Conservation (phyloP, 2,329 filamentous ascomycete genomes). For the Botrytis paeoniae region DNA sequence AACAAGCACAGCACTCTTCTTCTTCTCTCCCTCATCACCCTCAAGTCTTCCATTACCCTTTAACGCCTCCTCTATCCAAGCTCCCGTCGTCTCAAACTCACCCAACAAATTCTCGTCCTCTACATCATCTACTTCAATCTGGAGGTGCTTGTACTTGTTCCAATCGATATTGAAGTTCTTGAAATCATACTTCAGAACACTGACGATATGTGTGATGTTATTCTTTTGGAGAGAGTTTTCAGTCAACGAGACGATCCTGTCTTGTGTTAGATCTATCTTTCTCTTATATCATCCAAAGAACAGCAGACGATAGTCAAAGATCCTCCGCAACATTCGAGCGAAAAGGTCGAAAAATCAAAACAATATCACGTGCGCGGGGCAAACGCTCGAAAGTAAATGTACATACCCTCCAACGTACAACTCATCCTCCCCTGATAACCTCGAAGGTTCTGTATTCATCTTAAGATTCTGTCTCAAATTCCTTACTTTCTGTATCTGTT, state of each 20-base stretch:
- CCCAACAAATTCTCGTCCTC: constrained; percentile 84
- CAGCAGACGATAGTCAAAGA: neutral
- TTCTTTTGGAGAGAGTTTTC: constrained; percentile 66
- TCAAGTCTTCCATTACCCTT: constrained; percentile 46
- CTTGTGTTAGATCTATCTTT: constrained; percentile 19
- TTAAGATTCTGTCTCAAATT: constrained; percentile 10
- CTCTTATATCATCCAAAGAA: neutral
- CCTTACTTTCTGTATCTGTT: constrained; percentile 5
- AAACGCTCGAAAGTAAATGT: constrained; percentile 14
- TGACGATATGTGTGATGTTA: constrained; percentile 88
- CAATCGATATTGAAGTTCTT: constrained; percentile 47
- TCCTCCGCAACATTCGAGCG: neutral
- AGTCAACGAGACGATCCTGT: constrained; percentile 72
- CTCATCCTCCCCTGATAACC: constrained; percentile 65
- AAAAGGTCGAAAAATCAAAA: constrained; percentile 39
- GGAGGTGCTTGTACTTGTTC: constrained; percentile 66
- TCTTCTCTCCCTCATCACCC: constrained; percentile 50
- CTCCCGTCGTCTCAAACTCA: constrained; percentile 73
- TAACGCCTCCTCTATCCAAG: constrained; percentile 79
- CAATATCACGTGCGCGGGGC: constrained; percentile 29
- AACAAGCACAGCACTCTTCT: constrained; percentile 60
- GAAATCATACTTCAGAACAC: constrained; percentile 66
- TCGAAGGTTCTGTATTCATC: constrained; percentile 56
- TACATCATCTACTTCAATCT: constrained; percentile 85
- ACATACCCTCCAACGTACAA: constrained; percentile 77